Percentiles rank a stretch among this genome's conserved stretches.
phyloP scores from a whole-genome alignment of 208 protist genomes.

The Lotmaria passim region DNA sequence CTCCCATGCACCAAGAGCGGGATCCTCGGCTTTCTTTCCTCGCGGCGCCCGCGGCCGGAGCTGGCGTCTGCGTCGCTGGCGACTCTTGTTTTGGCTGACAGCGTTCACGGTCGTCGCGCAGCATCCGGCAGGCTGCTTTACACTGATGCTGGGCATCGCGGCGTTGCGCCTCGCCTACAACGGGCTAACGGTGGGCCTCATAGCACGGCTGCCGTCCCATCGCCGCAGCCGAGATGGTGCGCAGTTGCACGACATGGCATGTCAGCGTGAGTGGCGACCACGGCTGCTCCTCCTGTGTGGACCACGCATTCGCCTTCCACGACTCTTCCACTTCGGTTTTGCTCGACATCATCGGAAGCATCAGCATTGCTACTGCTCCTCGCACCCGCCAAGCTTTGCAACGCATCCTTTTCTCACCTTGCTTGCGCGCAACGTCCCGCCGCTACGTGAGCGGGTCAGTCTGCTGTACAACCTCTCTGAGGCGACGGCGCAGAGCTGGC shows the following conservation, averaged over 20 bases:
- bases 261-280: slow-evolving; percentile 3
- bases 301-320: slow-evolving; percentile 7
- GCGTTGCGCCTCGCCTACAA: slow-evolving; percentile 7
- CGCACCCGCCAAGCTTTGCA: slow-evolving; percentile 1
- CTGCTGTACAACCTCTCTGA: slow-evolving; percentile 57
- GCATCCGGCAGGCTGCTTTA: slow-evolving; percentile 12
- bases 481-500: slow-evolving; percentile 37
- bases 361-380: neutral
- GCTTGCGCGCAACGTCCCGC: slow-evolving; percentile 22
- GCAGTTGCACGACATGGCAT: neutral
- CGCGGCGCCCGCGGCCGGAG: neutral
- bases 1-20: neutral
- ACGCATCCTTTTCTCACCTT: neutral
- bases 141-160: neutral
- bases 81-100: slow-evolving; percentile 17
- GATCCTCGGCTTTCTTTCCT: neutral
- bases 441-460: slow-evolving; percentile 30
- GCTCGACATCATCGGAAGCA: neutral
- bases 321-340: neutral
- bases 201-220: slow-evolving; percentile 10
- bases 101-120: neutral
- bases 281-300: slow-evolving; percentile 13
- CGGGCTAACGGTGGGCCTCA: slow-evolving; percentile 13
- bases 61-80: slow-evolving; percentile 6
- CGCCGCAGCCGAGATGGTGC: neutral